Evolutionary conservation across 1,284 basidiomycete species (phyloP).

Genomic region (Cutaneotrichosporon cavernicola): DNA sequence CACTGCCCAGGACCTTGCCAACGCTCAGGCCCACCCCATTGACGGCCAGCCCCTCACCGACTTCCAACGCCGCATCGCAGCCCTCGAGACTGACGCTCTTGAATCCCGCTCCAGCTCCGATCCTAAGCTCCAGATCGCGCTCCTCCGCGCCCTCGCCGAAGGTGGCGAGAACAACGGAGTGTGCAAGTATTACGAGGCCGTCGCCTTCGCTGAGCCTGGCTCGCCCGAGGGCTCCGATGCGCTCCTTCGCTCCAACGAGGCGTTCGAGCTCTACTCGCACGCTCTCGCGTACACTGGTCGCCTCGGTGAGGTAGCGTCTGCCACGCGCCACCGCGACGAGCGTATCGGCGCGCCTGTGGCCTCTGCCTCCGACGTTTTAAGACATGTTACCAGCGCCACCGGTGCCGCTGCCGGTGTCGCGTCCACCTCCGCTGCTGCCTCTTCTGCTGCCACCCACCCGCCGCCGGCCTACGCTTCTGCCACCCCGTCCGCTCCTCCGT

Average conservation of each 20-base stretch:
- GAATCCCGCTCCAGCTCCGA: slow-evolving; percentile 25
- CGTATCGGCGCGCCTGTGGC: slow-evolving; percentile 11
- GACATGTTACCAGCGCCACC: not conserved
- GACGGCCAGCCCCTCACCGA: slow-evolving; percentile 30
- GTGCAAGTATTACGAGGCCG: slow-evolving; percentile 42
- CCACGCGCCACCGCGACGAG: slow-evolving; percentile 39
- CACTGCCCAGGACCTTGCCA: slow-evolving; percentile 9
- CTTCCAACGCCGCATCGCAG: slow-evolving; percentile 45
- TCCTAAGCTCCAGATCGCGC: slow-evolving; percentile 34
- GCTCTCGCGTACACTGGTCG: slow-evolving; percentile 36
- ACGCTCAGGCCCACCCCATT: slow-evolving; percentile 7
- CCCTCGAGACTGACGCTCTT: slow-evolving; percentile 41
- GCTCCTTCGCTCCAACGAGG: slow-evolving; percentile 38
- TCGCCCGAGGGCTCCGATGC: slow-evolving; percentile 25
- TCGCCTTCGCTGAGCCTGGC: slow-evolving; percentile 30
- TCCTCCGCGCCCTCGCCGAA: slow-evolving; percentile 38
- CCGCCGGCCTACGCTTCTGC: slow-evolving; percentile 27
- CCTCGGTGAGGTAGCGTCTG: slow-evolving; percentile 34
- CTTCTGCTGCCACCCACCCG: slow-evolving; percentile 46
- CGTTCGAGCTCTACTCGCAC: slow-evolving; percentile 39
- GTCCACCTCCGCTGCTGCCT: not conserved
- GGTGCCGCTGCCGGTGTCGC: not conserved
- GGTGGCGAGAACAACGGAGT: slow-evolving; percentile 41
- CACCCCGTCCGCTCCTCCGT: slow-evolving; percentile 24
- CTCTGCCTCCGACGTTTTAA: not conserved